Evolutionary conservation across 495 filamentous ascomycete species (phyloP), one percentile per base, ranked within the genome.

Genomic region (Hypomontagnella monticulosa): DNA sequence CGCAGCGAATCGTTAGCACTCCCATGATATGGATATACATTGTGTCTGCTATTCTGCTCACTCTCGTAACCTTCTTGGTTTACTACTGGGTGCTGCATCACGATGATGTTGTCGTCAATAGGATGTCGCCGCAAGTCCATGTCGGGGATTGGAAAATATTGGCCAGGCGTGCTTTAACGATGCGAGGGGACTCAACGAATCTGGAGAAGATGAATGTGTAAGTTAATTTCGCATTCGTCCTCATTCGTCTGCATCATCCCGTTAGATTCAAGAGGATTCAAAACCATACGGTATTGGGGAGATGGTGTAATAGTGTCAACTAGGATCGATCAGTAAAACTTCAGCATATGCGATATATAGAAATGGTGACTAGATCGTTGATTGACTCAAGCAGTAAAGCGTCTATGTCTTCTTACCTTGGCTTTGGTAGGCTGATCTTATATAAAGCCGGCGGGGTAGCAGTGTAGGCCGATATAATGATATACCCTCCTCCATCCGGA

Each of bases 11-110:
- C 34, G 50, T 56, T 27, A 48, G 50, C 27, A 64, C 66, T 14
- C 58, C 66, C 14, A 63, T 57, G 63, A 42, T 72, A 32, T 72
- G 70, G 70, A 72, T 72, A 42, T 72, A 69, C 37, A 49, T 70
- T 12, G 5, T 63, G 7, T 61, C 59, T 6, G 57, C 70, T 4
- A 56, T 51, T 11, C 1, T 61, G 9, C 47, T 72, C n/a, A 72
- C 70, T 1, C 40, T 58, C 1, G 3, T 53, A 4, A 72, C 70
- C 0, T 67, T 72, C 50, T 47, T 60, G n/a, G 51, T 67, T 9
- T 72, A 70, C 47, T 70, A 70, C 49, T 70, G 62, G 66, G 62
- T 70, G 12, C 18, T 72, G 32, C 70, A 70, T 18, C 54, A 59
- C 16, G 65, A 71, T 20, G 42, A 54, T 14, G 36, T 27, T 9